phyloP scores from a whole-genome alignment of 169 alveolate genomes.

The Ichthyophthirius multifiliis region DNA sequence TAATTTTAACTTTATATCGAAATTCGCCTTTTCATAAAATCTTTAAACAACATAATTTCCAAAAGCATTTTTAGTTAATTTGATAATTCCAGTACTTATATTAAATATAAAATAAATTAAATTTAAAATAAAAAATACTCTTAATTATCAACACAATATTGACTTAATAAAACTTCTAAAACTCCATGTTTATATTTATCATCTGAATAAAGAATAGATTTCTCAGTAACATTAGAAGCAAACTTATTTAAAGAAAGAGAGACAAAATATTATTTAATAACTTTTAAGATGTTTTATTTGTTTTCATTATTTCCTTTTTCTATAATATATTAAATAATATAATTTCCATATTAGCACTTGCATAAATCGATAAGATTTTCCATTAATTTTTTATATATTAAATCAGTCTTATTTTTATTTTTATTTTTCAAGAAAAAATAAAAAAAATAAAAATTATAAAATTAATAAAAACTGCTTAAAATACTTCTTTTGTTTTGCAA shows the following conservation, averaged over 20 bases:
- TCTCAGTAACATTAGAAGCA: slow-evolving; percentile 24
- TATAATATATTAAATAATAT: slow-evolving; percentile 16
- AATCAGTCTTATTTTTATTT: too few species aligned
- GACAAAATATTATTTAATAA: slow-evolving; percentile 16
- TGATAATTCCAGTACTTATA: neutral
- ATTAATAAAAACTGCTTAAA: too few species aligned
- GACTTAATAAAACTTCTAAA: neutral
- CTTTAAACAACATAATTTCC: slow-evolving; percentile 33
- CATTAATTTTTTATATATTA: slow-evolving; percentile 26
- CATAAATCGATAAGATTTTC: slow-evolving; percentile 1
- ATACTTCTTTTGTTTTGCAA: slow-evolving; percentile 4
- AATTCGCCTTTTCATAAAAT: neutral
- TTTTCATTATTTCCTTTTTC: slow-evolving; percentile 16
- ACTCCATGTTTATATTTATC: neutral
- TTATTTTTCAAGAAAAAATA: slow-evolving; percentile 8
- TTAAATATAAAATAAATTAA: neutral
- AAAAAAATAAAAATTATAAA: neutral
- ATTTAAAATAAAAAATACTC: neutral
- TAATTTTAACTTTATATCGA: neutral
- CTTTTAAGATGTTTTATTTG: neutral
- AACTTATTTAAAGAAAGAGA: slow-evolving; percentile 17
- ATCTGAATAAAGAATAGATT: slow-evolving; percentile 1
- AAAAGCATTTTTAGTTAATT: slow-evolving; percentile 25
- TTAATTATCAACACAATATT: neutral
- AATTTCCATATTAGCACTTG: slow-evolving; percentile 29